These are phyloP conservation scores for Fusarium marasasianum DNA, from an alignment of 2,329 filamentous ascomycete species.

Conservation along the genomic window DNA sequence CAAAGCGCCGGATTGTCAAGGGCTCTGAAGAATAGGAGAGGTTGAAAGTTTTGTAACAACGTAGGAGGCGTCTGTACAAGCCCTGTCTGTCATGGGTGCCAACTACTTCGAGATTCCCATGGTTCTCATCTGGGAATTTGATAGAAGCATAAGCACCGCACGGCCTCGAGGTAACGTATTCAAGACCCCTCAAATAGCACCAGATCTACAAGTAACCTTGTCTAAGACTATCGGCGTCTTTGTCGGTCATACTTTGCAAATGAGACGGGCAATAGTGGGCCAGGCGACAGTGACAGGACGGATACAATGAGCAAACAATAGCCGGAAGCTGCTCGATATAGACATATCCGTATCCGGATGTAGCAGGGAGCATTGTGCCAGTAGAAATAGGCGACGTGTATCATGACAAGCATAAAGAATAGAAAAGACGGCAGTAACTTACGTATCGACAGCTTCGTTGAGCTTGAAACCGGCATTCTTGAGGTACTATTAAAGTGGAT, in stretches of 20 bases:
- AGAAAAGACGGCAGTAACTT: conserved; percentile 51
- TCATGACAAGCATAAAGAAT: conserved; percentile 19
- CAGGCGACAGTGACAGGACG: conserved; percentile 31
- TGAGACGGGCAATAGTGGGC: conserved; percentile 46
- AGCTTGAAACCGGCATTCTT: conserved; percentile 61
- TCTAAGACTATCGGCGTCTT: conserved; percentile 50
- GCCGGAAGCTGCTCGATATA: conserved; percentile 14
- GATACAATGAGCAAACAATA: conserved; percentile 15
- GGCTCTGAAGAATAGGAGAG: neutral
- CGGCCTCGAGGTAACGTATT: conserved; percentile 5
- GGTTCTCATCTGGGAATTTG: neutral
- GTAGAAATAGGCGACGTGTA: neutral
- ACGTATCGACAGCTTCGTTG: conserved; percentile 65
- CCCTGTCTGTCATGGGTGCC: neutral
- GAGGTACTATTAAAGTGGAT: conserved; percentile 52
- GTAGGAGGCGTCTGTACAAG: conserved; percentile 1
- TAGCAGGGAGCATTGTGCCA: conserved; percentile 1
- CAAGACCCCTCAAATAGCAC: conserved; percentile 32
- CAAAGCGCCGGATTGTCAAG: neutral
- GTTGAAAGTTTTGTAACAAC: neutral
- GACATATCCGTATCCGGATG: conserved; percentile 18
- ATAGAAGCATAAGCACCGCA: conserved; percentile 8
- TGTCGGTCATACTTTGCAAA: conserved; percentile 50
- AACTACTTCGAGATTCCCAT: neutral
- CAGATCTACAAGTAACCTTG: conserved; percentile 34